Base-by-base conservation (phyloP, 1,284 basidiomycete genomes). In the Irpex sp. region DNA sequence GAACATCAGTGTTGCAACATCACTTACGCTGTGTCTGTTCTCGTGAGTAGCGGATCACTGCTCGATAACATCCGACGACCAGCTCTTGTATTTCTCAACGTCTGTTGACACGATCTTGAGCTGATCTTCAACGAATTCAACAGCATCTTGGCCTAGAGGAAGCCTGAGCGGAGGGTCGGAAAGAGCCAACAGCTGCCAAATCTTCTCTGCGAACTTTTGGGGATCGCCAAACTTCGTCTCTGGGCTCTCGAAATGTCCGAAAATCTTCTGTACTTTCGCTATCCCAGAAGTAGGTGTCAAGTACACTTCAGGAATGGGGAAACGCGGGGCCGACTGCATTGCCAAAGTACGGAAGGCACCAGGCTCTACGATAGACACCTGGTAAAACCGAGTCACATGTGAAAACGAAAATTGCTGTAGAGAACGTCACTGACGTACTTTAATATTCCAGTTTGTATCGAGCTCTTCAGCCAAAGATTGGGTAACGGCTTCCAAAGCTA, bases 101-200 rank as follows among this genome's bases (percentile, higher is more conserved):
- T 46, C 43, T n/a, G 43, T 7, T n/a, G 43, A 46, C 13, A 46
- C n/a, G 43, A 46, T 46, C n/a, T 46, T 46, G 43, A 46, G 43
- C 43, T 46, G 43, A 46, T n/a, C 43, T n/a, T 46, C 43, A 83
- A 46, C 88, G 87, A 87, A 81, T 88, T 6, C 69, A 72, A 53
- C 68, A 77, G 26, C 84, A 87, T 67, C 68, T 88, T 53, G 65
- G 80, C 19, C 66, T 69, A 13, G 67, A 81, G 19, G 83, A 80
- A 0, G 80, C 85, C 67, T 71, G 72, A 4, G 70, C 80, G 65
- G 86, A 85, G 5, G 78, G 76, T 6, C 72, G 81, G 46, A 59
- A 82, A 5, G 67, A 69, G 35, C 71, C 74, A 1, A 68, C 75
- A 1, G 49, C 58, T 57, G 1, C 78, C 75, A 65, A 75, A 72